These are phyloP conservation scores for Lachancea nothofagi DNA, from an alignment of 805 yeast species.

Conservation along the genomic window DNA sequence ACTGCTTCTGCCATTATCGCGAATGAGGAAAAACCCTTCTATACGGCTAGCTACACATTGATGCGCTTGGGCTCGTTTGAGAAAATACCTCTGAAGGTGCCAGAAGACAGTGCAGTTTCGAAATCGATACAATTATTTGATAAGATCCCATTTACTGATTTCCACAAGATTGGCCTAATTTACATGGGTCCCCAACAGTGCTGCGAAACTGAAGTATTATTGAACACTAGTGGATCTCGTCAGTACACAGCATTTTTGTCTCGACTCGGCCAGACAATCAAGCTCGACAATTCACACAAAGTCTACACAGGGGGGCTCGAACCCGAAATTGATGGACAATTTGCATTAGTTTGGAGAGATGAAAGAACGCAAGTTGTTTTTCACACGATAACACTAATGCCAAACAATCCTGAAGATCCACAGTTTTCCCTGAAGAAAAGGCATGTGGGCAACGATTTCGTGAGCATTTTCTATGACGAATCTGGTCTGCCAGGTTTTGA, in stretches of 20 bases:
- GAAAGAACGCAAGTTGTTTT: slow-evolving; percentile 65
- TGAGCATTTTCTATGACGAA: slow-evolving; percentile 77
- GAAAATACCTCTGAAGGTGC: slow-evolving; percentile 40
- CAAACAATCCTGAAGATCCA: slow-evolving; percentile 40
- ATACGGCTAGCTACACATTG: slow-evolving; percentile 4
- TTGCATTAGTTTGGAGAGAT: slow-evolving; percentile 66
- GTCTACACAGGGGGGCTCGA: slow-evolving; percentile 78
- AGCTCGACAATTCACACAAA: slow-evolving; percentile 47
- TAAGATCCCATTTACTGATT: slow-evolving; percentile 69
- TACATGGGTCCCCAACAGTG: slow-evolving; percentile 67
- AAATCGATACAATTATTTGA: slow-evolving; percentile 63
- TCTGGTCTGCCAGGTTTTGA: slow-evolving; percentile 54
- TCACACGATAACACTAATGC: slow-evolving; percentile 83
- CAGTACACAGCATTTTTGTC: slow-evolving; percentile 56
- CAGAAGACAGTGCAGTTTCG: slow-evolving; percentile 37
- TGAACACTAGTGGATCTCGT: slow-evolving; percentile 58
- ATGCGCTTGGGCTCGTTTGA: slow-evolving; percentile 3
- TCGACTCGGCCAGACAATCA: slow-evolving; percentile 55
- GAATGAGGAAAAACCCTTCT: slow-evolving; percentile 14
- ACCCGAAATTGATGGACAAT: slow-evolving; percentile 65
- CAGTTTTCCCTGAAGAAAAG: slow-evolving; percentile 57
- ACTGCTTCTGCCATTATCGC: slow-evolving; percentile 40
- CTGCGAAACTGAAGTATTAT: slow-evolving; percentile 57
- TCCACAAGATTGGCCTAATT: slow-evolving; percentile 71
- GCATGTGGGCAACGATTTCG: slow-evolving; percentile 83